These are phyloP conservation scores for Gossypium australe DNA, from an alignment of 345 rosid genomes.

Conservation along the genomic window DNA sequence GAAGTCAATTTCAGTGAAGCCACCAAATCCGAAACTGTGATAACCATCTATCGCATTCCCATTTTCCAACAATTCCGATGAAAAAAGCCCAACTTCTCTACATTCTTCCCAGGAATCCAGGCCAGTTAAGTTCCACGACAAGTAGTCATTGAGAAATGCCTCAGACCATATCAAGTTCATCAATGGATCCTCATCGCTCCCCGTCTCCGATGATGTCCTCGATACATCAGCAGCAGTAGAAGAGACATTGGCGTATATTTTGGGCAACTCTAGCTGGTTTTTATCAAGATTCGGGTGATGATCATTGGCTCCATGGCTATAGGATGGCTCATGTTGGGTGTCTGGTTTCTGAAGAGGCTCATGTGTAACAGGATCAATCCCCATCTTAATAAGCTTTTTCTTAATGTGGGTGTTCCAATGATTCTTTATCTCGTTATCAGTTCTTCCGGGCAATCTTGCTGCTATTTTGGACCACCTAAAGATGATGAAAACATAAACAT, in stretches of 20 bases:
- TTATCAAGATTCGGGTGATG: background rate
- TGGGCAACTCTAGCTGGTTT: background rate
- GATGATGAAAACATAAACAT: background rate
- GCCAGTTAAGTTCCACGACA: constrained; percentile 38
- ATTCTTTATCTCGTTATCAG: constrained; percentile 81
- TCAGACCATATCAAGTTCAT: constrained; percentile 32
- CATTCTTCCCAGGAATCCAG: constrained; percentile 15
- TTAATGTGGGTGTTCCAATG: constrained; percentile 86
- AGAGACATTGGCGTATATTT: background rate
- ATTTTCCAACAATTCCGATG: constrained; percentile 38
- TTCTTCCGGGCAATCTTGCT: constrained; percentile 68
- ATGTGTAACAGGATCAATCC: constrained; percentile 72
- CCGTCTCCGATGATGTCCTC: constrained; percentile 16
- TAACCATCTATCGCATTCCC: constrained; percentile 33
- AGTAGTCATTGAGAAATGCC: constrained; percentile 30
- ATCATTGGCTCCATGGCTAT: background rate
- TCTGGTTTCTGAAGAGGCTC: constrained; percentile 24
- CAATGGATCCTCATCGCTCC: constrained; percentile 18
- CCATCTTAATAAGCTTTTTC: constrained; percentile 72
- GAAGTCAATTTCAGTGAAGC: constrained; percentile 37
- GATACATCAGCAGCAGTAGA: constrained; percentile 17
- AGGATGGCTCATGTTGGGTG: constrained; percentile 3
- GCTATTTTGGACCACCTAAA: constrained; percentile 86
- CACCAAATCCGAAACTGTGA: constrained; percentile 28
- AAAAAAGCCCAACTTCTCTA: constrained; percentile 34